Percentiles rank a stretch among this genome's conserved stretches.
These are phyloP conservation scores for Ploettnerulaceae sp. DNA, from an alignment of 2,329 filamentous ascomycete species.

Conservation along the genomic window DNA sequence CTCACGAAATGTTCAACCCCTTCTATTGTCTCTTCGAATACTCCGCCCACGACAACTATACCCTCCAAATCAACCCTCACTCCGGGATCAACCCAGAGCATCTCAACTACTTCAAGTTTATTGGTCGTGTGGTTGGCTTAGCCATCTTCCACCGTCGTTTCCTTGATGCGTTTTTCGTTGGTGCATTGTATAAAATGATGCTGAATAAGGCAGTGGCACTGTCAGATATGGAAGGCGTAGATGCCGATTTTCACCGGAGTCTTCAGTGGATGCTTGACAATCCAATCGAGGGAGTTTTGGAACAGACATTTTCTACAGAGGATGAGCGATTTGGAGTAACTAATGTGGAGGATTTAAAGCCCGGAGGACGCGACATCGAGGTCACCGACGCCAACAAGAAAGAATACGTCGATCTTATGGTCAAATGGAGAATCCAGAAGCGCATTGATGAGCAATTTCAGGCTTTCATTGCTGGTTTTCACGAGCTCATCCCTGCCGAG, in stretches of 20 bases:
- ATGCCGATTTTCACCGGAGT: slow-evolving; percentile 95
- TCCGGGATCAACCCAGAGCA: slow-evolving; percentile 99
- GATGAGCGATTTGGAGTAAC: slow-evolving; percentile 96
- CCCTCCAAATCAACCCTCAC: slow-evolving; percentile 98
- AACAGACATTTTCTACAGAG: slow-evolving; percentile 94
- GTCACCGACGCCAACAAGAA: slow-evolving; percentile 99
- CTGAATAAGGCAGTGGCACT: slow-evolving; percentile 86
- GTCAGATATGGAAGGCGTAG: slow-evolving; percentile 97
- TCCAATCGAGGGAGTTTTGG: slow-evolving; percentile 89
- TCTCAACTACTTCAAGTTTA: slow-evolving; percentile 99
- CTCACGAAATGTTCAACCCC: slow-evolving; percentile 99
- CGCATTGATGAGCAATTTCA: slow-evolving; percentile 98
- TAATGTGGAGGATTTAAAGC: slow-evolving; percentile 89
- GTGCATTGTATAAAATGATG: slow-evolving; percentile 99
- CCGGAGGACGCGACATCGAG: slow-evolving; percentile 82
- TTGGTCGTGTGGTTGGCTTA: slow-evolving; percentile 91
- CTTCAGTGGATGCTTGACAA: slow-evolving; percentile 98
- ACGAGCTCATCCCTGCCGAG: slow-evolving; percentile 93
- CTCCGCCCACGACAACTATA: slow-evolving; percentile 99
- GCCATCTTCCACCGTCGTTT: slow-evolving; percentile 98
- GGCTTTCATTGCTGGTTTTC: slow-evolving; percentile 94
- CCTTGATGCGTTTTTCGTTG: slow-evolving; percentile 98
- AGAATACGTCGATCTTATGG: slow-evolving; percentile 97
- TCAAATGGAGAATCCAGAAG: slow-evolving; percentile 99
- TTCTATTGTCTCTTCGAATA: slow-evolving; percentile 99